Evolutionary conservation across 1,284 basidiomycete genomes (phyloP).

Genomic region (Melampsora larici-populina): DNA sequence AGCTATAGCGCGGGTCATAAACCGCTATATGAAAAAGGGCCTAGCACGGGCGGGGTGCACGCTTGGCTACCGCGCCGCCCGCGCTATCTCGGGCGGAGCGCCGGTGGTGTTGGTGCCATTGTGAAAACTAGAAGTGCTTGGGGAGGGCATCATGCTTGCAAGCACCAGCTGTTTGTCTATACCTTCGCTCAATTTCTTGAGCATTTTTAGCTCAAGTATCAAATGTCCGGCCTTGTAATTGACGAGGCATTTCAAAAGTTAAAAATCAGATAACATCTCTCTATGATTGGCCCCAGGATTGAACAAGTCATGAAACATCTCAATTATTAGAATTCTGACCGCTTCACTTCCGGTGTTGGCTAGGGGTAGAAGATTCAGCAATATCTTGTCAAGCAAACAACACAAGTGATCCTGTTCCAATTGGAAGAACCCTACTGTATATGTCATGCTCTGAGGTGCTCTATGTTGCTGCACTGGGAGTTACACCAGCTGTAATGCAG

Average conservation of each 20-base stretch:
- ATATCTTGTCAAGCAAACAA: constrained; percentile 65
- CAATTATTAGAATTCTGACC: constrained; percentile 70
- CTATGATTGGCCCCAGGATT: constrained; percentile 78
- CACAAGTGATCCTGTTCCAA: constrained; percentile 81
- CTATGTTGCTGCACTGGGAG: too few species aligned
- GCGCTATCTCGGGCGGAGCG: too few species aligned
- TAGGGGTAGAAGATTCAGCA: constrained; percentile 71
- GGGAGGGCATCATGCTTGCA: constrained; percentile 45
- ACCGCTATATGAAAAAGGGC: too few species aligned
- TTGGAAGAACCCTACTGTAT: too few species aligned
- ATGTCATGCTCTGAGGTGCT: too few species aligned
- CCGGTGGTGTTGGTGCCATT: not conserved
- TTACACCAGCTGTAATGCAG: too few species aligned
- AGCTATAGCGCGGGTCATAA: too few species aligned
- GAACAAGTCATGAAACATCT: constrained; percentile 78
- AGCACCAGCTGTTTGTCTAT: constrained; percentile 51
- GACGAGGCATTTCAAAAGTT: constrained; percentile 90
- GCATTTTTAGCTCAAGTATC: constrained; percentile 75
- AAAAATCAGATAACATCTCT: constrained; percentile 88
- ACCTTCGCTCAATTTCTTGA: constrained; percentile 58
- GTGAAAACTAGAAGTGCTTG: constrained; percentile 2
- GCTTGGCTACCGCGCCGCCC: too few species aligned
- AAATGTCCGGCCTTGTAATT: constrained; percentile 85
- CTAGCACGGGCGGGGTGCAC: too few species aligned
- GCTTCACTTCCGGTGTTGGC: constrained; percentile 69